Base-by-base conservation (phyloP, 1,139 yeast species). In the Hemisphaericaspora xylofermentans region DNA sequence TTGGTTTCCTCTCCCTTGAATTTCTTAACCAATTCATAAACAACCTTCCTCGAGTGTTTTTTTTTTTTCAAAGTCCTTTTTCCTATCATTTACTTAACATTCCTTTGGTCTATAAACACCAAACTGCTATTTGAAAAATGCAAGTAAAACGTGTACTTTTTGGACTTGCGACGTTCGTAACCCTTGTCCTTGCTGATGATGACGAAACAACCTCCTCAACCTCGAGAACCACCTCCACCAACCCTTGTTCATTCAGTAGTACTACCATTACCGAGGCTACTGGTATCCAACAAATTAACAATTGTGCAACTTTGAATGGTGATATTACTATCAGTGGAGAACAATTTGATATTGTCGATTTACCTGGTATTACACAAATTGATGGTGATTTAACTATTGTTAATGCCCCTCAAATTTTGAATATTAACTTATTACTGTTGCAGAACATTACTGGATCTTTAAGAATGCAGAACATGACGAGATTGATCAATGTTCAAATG, bases 261-360 rank as follows among this genome's bases (percentile, higher is more conserved):
- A 63, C 68, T 40, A 68, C 74, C 45, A 61, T 71, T 46, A 60
- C 70, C 22, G 73, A 64, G 14, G 61, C 74, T 29, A 59, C 72
- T 32, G 74, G 63, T 16, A 53, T 69, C 28, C 49, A 61, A 35
- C 56, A 54, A 43, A 58, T 72, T 45, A 64, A 60, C 46, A 52
- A 73, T 3, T 72, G 78, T 55, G 63, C 68, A 21, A 71, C 75
- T 22, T 59, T 72, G 43, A 68, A 61, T 33, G 78, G 77, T 40
- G 53, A 59, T 35, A 66, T 72, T 44, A 61, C 67, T 45, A 58
- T 72, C 40, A 57, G 64, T 38, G 76, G 76, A 40, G 66, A 68
- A 46, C 65, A 53, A 19, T 47, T 71, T 34, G 63, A 61, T 8
- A 49, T 61, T 29, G 47, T 71, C 42, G 66, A 70, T 48, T 66